A percentile compares a stretch with the other conserved stretches of the same genome.
Evolutionary conservation across 768 basidiomycete genomes (phyloP).

Genomic region (Boletus speciosus): DNA sequence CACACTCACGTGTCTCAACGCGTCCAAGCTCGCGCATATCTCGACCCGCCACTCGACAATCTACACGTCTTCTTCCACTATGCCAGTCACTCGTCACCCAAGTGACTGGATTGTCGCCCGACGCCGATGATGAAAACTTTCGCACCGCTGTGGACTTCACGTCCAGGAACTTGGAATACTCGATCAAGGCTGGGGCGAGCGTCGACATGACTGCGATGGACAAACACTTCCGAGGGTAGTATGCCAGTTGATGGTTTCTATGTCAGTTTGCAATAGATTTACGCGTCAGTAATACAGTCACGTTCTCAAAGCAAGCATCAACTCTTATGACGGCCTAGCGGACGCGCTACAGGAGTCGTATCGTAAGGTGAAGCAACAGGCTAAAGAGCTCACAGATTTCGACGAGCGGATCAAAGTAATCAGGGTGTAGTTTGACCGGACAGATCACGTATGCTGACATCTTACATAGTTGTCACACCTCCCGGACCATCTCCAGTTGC

Average conservation of each 20-base stretch:
- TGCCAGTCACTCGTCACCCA: constrained; percentile 55
- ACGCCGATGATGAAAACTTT: constrained; percentile 41
- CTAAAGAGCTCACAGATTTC: constrained; percentile 51
- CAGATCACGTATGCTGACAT: constrained; percentile 1
- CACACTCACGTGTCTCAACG: constrained; percentile 33
- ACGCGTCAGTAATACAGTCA: constrained; percentile 37
- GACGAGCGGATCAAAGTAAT: constrained; percentile 64
- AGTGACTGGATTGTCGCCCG: constrained; percentile 48
- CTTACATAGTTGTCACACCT: constrained; percentile 48
- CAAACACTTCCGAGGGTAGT: constrained; percentile 52
- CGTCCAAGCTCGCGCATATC: constrained; percentile 45
- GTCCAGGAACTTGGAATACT: constrained; percentile 55
- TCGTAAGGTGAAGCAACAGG: constrained; percentile 46
- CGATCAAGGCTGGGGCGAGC: constrained; percentile 53
- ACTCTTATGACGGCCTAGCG: constrained; percentile 58
- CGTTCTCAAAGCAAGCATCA: constrained; percentile 66
- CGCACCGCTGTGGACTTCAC: constrained; percentile 53
- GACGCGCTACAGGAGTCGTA: constrained; percentile 58
- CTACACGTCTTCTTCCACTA: constrained; percentile 50
- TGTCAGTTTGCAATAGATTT: constrained; percentile 11
- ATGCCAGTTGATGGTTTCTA: constrained; percentile 1
- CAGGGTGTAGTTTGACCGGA: neutral
- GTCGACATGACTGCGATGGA: constrained; percentile 55
- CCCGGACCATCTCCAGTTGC: constrained; percentile 69
- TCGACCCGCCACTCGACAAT: constrained; percentile 48